Conservation (phyloP, 108 stramenopile species). For the Fragilariopsis cylindrus region DNA sequence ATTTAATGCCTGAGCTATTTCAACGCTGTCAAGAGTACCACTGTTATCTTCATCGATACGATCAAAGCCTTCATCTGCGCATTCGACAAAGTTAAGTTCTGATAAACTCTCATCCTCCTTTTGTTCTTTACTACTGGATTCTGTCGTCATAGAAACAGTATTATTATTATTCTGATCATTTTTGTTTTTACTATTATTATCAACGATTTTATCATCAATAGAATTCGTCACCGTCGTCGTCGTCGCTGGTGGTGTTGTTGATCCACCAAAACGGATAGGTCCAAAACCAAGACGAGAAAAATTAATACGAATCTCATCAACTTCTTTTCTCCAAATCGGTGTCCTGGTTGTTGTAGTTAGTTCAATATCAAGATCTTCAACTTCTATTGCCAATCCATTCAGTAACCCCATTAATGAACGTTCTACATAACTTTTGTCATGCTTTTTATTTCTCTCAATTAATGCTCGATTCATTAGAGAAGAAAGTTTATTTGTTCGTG, state of each 20-base stretch:
- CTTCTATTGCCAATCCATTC: conserved; percentile 79
- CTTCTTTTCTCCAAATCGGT: conserved; percentile 70
- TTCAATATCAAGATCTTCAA: conserved; percentile 61
- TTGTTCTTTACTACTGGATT: not conserved
- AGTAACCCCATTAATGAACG: conserved; percentile 81
- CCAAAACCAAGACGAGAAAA: conserved; percentile 79
- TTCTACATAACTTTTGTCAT: conserved; percentile 50
- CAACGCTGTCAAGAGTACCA: conserved; percentile 74
- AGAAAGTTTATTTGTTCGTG: conserved; percentile 13
- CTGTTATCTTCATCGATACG: conserved; percentile 77
- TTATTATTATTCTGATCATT: not conserved
- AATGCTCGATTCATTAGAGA: conserved; percentile 24
- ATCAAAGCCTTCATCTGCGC: conserved; percentile 82
- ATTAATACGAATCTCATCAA: conserved; percentile 72
- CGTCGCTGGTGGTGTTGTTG: too few relatives aligned
- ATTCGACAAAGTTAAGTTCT: conserved; percentile 30
- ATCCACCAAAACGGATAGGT: conserved; percentile 70
- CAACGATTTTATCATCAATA: conserved; percentile 2
- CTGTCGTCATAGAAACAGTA: not conserved
- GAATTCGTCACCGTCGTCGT: conserved; percentile 11
- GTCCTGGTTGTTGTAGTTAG: conserved; percentile 51
- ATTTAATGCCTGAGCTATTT: conserved; percentile 71
- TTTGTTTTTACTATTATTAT: not conserved
- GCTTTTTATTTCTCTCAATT: conserved; percentile 14
- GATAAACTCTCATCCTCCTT: not conserved